These are phyloP conservation scores for Draba incana DNA, from an alignment of 345 rosid species.

Conservation along the genomic window DNA sequence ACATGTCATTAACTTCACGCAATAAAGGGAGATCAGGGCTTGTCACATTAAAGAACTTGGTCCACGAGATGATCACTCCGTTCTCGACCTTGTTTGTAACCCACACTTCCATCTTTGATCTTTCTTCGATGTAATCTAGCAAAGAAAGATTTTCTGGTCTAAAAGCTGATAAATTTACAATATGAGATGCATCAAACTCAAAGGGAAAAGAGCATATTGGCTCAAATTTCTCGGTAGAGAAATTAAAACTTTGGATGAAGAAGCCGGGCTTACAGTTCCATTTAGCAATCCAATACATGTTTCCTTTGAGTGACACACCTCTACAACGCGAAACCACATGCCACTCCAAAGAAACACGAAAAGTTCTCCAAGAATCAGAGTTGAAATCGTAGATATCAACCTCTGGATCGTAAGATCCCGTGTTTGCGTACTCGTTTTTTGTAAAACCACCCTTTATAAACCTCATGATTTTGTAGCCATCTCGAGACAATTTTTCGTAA, in stretches of 20 bases:
- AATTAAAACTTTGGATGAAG: constrained; percentile 24
- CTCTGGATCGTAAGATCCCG: background rate
- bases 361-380: constrained; percentile 19
- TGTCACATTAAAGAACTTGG: constrained; percentile 29
- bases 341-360: constrained; percentile 25
- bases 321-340: constrained; percentile 9
- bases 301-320: constrained; percentile 30
- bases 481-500: constrained; percentile 13
- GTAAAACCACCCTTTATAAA: background rate
- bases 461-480: constrained; percentile 24
- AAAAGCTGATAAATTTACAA: constrained; percentile 22
- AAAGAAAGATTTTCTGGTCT: constrained; percentile 18
- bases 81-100: constrained; percentile 10
- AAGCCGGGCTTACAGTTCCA: background rate
- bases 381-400: constrained; percentile 9
- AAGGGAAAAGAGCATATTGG: constrained; percentile 24
- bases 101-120: constrained; percentile 11
- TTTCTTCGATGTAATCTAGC: constrained; percentile 7
- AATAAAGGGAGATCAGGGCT: constrained; percentile 6
- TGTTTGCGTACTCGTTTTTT: constrained; percentile 3
- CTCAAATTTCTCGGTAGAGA: constrained; percentile 24
- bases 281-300: constrained; percentile 38
- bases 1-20: background rate
- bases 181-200: background rate
- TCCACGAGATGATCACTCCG: constrained; percentile 11